Evolutionary conservation across 441 rosid genomes (phyloP), one percentile per base, ranked within the genome.

Genomic region (Manihot esculenta): DNA sequence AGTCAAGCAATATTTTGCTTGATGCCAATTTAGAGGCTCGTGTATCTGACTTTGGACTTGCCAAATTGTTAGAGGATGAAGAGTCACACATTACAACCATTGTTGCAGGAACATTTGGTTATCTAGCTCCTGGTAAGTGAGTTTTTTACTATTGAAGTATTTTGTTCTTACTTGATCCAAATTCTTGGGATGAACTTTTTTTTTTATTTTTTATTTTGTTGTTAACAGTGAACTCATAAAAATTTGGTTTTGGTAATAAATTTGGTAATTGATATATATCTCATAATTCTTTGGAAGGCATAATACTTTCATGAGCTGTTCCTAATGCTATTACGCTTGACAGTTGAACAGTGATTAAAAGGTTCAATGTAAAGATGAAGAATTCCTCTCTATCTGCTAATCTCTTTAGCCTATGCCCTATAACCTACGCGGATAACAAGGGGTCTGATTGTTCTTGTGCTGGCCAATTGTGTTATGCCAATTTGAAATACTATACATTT

Each of bases 31-130:
- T 89, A 65, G 97, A 93, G 85, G 98, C 99, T 48, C 97, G 99
- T 9, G 99, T 96, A 59, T 93, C 98, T 0, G 99, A 96, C 74
- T 96, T 96, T 74, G 98, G 99, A 71, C 93, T 96, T 73, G 99
- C 99, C 71, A 96, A 93, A 83, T 82, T 96, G 74, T 80, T 96
- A 79, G 88, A 86, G 78, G 99, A 96, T 71, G 96, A 93, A 82
- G 99, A 96, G 80, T 91, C 99, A 61, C 99, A 96, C 76, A 96
- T 96, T 59, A 96, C 99, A 38, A 96, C 98, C 77, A 87, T 93
- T 78, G 99, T 96, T 80, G 99, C 97, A 3, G 98, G 99, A 75
- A 96, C 99, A 75, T 96, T 96, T 77, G 99, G 99, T 67, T 93
- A 96, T 82, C 77, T 93, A 65, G 99, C 99, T 78, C 98, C 99